Percentiles rank a stretch among this genome's conserved stretches.
phyloP scores from a whole-genome alignment of 805 yeast genomes.

The Zygoascus ofunaensis region DNA sequence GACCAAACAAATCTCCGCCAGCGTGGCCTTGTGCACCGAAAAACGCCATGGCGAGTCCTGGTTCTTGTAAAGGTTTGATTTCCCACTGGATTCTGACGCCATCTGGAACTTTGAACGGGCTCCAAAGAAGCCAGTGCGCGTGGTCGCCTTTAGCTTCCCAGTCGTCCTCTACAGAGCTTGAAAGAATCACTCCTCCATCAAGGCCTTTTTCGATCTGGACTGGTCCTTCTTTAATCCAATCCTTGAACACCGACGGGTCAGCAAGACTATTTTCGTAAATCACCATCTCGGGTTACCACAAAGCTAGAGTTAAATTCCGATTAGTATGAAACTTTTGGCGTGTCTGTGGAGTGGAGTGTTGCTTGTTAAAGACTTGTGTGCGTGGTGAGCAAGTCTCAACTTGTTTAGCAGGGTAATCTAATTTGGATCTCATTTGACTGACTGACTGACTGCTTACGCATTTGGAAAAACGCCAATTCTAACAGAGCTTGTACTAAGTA shows the following conservation, averaged over 20 bases:
- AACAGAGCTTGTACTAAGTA: too few relatives aligned
- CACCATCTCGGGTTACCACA: too few relatives aligned
- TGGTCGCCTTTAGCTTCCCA: background rate
- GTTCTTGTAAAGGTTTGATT: background rate
- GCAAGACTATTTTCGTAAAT: background rate
- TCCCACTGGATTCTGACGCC: background rate
- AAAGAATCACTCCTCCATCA: background rate
- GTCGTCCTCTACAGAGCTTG: background rate
- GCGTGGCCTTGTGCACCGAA: background rate
- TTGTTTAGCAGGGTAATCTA: too few relatives aligned
- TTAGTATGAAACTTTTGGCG: too few relatives aligned
- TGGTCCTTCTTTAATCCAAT: background rate
- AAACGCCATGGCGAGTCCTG: background rate
- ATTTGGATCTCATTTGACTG: too few relatives aligned
- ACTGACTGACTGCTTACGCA: too few relatives aligned
- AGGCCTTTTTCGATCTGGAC: background rate
- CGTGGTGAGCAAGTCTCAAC: too few relatives aligned
- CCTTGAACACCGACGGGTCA: background rate
- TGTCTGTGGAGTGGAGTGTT: too few relatives aligned
- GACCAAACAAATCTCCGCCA: background rate
- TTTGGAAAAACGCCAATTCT: too few relatives aligned
- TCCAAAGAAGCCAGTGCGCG: background rate
- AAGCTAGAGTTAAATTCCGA: too few relatives aligned
- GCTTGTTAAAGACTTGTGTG: too few relatives aligned
- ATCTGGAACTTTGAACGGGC: background rate